Evolutionary conservation across 768 basidiomycete species (phyloP).

Genomic region (Calocybe indica): DNA sequence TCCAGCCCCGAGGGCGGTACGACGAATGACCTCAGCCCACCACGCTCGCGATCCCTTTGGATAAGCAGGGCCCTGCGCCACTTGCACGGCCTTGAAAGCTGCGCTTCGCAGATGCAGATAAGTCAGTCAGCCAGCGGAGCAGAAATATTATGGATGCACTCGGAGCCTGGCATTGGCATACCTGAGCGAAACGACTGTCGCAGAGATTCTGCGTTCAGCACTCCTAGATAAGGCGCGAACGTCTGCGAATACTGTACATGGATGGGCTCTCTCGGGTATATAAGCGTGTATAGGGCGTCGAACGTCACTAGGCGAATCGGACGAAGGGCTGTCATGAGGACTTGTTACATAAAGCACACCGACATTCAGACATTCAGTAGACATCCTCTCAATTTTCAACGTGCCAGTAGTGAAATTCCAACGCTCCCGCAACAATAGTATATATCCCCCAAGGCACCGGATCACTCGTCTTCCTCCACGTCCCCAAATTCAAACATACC

Average conservation of each 20-base stretch:
- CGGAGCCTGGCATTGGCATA: conserved; percentile 16
- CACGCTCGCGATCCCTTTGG: conserved; percentile 47
- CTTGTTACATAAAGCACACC: background rate
- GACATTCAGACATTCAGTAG: background rate
- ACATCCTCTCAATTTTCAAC: no score
- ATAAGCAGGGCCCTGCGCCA: conserved; percentile 51
- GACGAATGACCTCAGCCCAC: conserved; percentile 76
- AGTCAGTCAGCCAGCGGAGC: background rate
- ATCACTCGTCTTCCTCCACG: conserved; percentile 73
- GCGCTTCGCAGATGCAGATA: conserved; percentile 3
- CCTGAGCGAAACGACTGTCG: conserved; percentile 57
- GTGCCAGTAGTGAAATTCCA: no score
- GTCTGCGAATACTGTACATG: conserved; percentile 59
- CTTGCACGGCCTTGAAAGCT: conserved; percentile 45
- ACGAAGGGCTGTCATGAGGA: conserved; percentile 2
- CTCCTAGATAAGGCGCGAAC: conserved; percentile 65
- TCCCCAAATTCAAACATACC: conserved; percentile 95
- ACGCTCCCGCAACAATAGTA: background rate
- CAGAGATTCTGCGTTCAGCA: conserved; percentile 45
- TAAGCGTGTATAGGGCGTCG: conserved; percentile 71
- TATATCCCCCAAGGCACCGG: background rate
- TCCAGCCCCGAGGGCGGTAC: conserved; percentile 73
- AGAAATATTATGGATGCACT: background rate
- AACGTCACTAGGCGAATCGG: conserved; percentile 66
- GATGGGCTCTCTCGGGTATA: conserved; percentile 63